phyloP scores from a whole-genome alignment of 2,329 filamentous ascomycete species.

The Trichophyton simii region DNA sequence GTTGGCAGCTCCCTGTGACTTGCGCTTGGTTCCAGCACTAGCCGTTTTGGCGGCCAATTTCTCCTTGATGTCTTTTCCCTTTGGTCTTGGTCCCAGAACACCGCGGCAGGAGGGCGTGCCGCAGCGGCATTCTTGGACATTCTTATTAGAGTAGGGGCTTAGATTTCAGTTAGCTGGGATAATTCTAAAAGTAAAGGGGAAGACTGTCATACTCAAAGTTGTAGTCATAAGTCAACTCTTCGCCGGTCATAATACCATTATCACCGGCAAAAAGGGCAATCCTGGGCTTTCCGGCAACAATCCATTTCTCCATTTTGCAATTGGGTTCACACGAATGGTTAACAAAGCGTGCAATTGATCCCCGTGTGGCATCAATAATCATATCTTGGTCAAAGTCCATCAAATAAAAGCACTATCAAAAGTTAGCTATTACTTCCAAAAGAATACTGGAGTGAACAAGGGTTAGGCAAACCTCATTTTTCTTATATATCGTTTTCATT shows the following conservation, averaged over 20 bases:
- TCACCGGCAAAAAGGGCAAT: slow-evolving; percentile 96
- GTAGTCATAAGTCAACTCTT: slow-evolving; percentile 92
- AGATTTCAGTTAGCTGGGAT: neutral
- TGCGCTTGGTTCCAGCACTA: slow-evolving; percentile 24
- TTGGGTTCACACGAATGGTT: slow-evolving; percentile 97
- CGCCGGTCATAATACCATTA: slow-evolving; percentile 78
- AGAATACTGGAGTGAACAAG: neutral
- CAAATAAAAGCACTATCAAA: slow-evolving; percentile 74
- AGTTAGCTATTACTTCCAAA: neutral
- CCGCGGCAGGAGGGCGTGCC: slow-evolving; percentile 50
- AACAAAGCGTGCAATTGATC: slow-evolving; percentile 92
- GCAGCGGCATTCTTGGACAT: slow-evolving; percentile 52
- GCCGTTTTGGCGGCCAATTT: slow-evolving; percentile 6
- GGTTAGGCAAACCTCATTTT: slow-evolving; percentile 62
- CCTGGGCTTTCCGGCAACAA: slow-evolving; percentile 79
- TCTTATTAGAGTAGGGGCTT: slow-evolving; percentile 47
- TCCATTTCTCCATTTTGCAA: slow-evolving; percentile 97
- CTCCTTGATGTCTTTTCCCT: slow-evolving; percentile 30
- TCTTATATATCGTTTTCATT: slow-evolving; percentile 87
- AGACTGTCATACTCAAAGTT: slow-evolving; percentile 49
- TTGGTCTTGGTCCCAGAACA: slow-evolving; percentile 45
- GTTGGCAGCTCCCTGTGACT: slow-evolving; percentile 17
- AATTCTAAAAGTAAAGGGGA: neutral
- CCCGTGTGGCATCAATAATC: slow-evolving; percentile 93
- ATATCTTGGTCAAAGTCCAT: slow-evolving; percentile 99